Evolutionary conservation across 257 asterid species (phyloP).

Genomic region (Salvia miltiorrhiza): DNA sequence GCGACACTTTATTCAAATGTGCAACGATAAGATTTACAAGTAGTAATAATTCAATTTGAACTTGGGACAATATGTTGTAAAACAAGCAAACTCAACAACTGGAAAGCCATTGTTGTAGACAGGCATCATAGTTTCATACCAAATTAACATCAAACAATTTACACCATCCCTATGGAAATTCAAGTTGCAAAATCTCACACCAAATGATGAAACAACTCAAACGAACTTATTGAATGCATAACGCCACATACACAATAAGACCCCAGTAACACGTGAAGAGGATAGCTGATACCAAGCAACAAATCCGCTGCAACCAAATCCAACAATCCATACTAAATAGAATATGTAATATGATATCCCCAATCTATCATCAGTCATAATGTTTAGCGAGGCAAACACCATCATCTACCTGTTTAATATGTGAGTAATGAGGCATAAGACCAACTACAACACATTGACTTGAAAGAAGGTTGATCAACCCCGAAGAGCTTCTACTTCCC

Average conservation of each 20-base stretch:
- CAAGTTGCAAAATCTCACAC: background rate
- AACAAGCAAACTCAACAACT: background rate
- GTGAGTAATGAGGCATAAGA: background rate
- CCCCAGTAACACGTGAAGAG: background rate
- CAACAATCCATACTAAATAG: background rate
- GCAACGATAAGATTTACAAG: no score
- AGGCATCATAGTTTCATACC: background rate
- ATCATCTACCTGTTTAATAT: background rate
- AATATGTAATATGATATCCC: background rate
- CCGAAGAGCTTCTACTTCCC: slow-evolving; percentile 75
- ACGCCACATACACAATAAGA: background rate
- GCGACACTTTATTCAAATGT: no score
- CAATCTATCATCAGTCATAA: background rate
- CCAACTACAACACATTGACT: background rate
- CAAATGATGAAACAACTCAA: background rate
- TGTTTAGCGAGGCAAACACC: background rate
- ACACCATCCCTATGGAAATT: no score
- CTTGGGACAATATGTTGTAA: no score
- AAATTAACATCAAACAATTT: no score
- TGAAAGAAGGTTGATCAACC: slow-evolving; percentile 12
- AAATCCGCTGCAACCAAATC: background rate
- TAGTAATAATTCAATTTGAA: no score
- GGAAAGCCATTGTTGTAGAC: background rate
- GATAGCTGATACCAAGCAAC: background rate
- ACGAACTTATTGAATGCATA: background rate